Conservation (phyloP, 225 moss, liverwort and hornwort genomes). For the Sphagnum contortum region DNA sequence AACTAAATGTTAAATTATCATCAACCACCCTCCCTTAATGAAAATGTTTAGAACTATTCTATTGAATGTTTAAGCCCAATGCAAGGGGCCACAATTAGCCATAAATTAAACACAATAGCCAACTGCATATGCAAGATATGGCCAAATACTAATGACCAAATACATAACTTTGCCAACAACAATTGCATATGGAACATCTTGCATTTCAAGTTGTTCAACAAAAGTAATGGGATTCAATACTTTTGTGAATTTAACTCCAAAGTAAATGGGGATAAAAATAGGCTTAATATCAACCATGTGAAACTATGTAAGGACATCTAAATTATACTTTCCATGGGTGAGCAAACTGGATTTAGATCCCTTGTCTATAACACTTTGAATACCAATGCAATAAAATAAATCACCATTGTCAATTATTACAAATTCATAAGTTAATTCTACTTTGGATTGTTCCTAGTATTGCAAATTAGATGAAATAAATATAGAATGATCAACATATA, state of each 20-base stretch:
- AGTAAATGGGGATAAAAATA: neutral
- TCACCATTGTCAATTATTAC: slow-evolving; percentile 1
- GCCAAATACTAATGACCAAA: neutral
- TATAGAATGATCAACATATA: slow-evolving; percentile 1
- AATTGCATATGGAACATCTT: neutral
- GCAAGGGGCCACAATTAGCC: slow-evolving; percentile 5
- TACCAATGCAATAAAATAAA: neutral
- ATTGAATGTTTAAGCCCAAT: neutral
- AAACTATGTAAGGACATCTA: neutral
- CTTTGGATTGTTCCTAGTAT: no score
- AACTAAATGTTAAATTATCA: no score
- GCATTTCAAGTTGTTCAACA: slow-evolving; percentile 1
- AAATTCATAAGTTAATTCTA: neutral
- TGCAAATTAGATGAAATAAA: slow-evolving; percentile 2
- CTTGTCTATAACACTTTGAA: neutral
- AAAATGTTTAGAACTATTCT: neutral
- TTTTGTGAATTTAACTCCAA: neutral
- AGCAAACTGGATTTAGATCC: neutral
- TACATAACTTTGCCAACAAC: neutral
- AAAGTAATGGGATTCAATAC: neutral
- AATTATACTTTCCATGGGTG: neutral
- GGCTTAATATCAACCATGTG: slow-evolving; percentile 1
- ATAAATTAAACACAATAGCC: slow-evolving; percentile 1
- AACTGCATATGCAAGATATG: slow-evolving; percentile 3
- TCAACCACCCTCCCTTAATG: slow-evolving; percentile 3